Conservation (phyloP, 2,329 filamentous ascomycete genomes). For the Orbilia blumenaviensis region DNA sequence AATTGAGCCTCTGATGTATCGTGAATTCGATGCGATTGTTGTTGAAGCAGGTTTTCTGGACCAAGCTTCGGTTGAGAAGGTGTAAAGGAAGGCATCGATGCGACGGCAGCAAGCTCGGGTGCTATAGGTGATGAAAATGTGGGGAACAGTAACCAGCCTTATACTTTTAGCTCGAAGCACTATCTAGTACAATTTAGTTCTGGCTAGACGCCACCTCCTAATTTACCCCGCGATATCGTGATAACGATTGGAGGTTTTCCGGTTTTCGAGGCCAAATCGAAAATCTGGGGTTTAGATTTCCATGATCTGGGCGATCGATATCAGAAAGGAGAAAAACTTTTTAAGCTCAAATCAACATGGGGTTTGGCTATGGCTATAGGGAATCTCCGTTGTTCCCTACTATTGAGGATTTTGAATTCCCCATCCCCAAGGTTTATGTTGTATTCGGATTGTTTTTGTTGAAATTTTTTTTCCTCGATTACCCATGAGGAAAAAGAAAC, state of each 20-base stretch:
- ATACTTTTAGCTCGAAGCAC: neutral
- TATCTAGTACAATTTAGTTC: neutral
- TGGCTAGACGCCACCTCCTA: neutral
- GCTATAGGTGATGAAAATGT: neutral
- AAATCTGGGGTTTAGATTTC: slow-evolving; percentile 3
- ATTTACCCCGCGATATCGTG: slow-evolving; percentile 40
- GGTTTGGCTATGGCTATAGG: neutral
- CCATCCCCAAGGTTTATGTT: neutral
- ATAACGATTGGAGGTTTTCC: neutral
- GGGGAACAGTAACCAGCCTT: neutral
- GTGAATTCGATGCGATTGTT: neutral
- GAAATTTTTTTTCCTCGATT: slow-evolving; percentile 3
- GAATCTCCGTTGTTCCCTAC: neutral
- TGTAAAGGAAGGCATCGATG: slow-evolving; percentile 10
- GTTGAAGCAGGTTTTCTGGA: slow-evolving; percentile 18
- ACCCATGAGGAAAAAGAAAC: neutral
- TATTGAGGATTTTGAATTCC: neutral
- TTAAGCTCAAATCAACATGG: neutral
- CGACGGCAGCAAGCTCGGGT: slow-evolving; percentile 21
- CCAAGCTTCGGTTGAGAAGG: neutral
- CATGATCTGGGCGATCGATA: neutral
- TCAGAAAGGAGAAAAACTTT: neutral
- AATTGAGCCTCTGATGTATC: too few species aligned
- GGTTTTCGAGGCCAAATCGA: slow-evolving; percentile 14
- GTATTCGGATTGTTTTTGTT: neutral